Base-by-base conservation (phyloP, 345 rosid genomes). In the Sonneratia caseolaris region DNA sequence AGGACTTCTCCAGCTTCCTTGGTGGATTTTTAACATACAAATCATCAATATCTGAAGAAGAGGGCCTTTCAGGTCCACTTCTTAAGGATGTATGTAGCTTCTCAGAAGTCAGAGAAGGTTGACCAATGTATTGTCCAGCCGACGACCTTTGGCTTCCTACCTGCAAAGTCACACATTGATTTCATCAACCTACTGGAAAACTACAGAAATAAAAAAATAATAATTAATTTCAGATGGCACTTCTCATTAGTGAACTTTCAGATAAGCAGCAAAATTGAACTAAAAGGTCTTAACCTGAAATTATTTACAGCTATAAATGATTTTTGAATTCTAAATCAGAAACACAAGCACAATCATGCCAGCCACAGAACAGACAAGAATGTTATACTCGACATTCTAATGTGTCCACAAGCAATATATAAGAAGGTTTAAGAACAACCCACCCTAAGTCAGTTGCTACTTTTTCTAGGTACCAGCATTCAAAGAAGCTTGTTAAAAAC, bases 1-100 rank as follows among this genome's bases (percentile, higher is more conserved):
- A 85, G 71, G 78, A 74, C 74, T 84, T 87, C 72, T 90, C 92
- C 69, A 86, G 79, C 79, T 87, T 87, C 86, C 78, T 86, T 55
- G 90, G 85, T 75, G 92, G 82, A 75, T 77, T 83, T 48, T 82
- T 92, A 68, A 77, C 56, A 64, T 77, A 69, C 71, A 80, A 84
- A 64, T 83, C 92, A 79, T 85, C 85, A 76, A 71, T 72, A 64
- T 80, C 87, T 53, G 86, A 68, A 72, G 76, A 70, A 40, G 77
- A 70, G 71, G 81, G 76, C 80, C 74, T 77, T 74, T 84, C 91
- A 56, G 76, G 75, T 73, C 77, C 83, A 71, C 72, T 73, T 76
- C 73, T 69, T 32, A 84, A 78, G 73, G 84, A 77, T 18, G 77
- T 79, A 45, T 66, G 81, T 51, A 76, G 74, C 79, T 77, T 82